Conservation (phyloP, 1,284 basidiomycete species). For the Leccinum pachyderme region DNA sequence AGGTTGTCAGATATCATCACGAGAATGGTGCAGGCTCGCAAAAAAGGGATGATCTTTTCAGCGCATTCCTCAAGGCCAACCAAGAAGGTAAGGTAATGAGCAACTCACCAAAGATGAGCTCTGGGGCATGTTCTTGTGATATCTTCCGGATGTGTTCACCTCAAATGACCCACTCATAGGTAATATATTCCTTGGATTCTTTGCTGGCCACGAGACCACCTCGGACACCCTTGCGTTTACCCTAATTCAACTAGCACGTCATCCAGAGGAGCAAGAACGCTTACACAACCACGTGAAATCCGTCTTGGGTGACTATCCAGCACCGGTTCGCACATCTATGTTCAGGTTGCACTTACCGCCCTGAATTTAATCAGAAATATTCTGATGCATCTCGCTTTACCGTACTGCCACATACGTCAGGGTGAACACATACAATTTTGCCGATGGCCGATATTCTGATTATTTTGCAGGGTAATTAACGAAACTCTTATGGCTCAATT, state of each 20-base stretch:
- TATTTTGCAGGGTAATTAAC: not conserved
- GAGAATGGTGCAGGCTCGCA: not conserved
- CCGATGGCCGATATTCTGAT: not conserved
- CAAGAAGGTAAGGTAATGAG: not conserved
- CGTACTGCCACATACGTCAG: not conserved
- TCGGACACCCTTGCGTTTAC: not conserved
- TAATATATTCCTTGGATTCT: not conserved
- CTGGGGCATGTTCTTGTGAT: not conserved
- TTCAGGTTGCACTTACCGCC: not conserved
- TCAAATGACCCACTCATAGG: not conserved
- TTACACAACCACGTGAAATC: not conserved
- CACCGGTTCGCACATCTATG: not conserved
- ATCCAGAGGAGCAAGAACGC: not conserved
- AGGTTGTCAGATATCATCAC: not conserved
- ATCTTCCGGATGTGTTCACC: not conserved
- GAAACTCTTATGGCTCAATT: too few relatives aligned
- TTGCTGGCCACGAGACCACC: not conserved
- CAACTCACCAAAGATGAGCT: not conserved
- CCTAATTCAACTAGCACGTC: not conserved
- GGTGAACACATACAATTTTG: not conserved
- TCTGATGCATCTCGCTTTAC: not conserved
- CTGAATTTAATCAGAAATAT: not conserved
- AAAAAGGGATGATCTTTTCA: not conserved
- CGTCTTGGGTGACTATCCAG: not conserved
- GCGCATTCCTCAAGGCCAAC: not conserved